Conservation (phyloP, 129 eudicot species). For the Arctium lappa region DNA sequence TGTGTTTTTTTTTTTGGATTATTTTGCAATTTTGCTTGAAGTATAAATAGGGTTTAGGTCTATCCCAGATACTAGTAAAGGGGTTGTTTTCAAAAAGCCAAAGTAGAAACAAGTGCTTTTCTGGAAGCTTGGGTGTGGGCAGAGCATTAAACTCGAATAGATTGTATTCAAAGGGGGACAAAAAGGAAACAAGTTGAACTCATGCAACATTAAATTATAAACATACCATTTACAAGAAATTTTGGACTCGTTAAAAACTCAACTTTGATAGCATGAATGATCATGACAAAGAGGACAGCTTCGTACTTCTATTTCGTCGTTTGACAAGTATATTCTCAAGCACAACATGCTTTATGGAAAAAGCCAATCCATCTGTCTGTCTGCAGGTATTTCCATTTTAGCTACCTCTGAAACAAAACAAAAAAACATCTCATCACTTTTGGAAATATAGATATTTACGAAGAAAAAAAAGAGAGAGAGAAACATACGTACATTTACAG, state of each 20-base stretch:
- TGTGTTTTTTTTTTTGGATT: too few species aligned
- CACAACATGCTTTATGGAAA: background rate
- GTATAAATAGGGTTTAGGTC: too few species aligned
- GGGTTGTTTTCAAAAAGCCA: background rate
- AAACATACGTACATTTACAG: conserved; percentile 47
- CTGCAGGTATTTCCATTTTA: conserved; percentile 5
- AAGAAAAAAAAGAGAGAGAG: background rate
- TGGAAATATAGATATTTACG: background rate
- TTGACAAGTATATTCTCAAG: background rate
- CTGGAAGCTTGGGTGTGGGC: background rate
- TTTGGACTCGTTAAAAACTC: background rate
- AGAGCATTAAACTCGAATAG: background rate
- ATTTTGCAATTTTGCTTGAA: too few species aligned
- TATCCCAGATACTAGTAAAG: background rate
- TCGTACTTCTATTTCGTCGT: background rate
- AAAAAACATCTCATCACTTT: background rate
- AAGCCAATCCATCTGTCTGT: background rate
- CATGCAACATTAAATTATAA: conserved; percentile 19
- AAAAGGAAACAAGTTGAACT: background rate
- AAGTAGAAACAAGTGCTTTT: background rate
- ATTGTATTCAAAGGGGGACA: background rate
- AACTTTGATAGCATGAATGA: background rate
- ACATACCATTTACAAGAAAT: conserved; percentile 10
- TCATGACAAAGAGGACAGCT: background rate
- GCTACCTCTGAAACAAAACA: conserved; percentile 32